Conservation (phyloP, 2,329 filamentous ascomycete species). For the Diaporthe citrichinensis region DNA sequence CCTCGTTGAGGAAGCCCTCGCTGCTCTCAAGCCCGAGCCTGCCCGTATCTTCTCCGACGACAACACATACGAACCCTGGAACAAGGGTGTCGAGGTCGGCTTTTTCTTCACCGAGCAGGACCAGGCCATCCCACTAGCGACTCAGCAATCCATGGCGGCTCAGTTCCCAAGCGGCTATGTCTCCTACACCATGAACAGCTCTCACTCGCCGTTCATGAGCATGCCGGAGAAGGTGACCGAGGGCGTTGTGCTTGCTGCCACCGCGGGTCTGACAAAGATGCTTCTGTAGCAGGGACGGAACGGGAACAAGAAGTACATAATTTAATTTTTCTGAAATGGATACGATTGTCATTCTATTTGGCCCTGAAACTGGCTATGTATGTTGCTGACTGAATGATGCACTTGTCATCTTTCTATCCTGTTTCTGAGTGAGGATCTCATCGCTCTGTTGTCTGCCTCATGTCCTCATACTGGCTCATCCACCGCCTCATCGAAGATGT, state of each 20-base stretch:
- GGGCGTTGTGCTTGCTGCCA: conserved; percentile 29
- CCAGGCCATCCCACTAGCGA: conserved; percentile 34
- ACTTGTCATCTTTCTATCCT: not conserved
- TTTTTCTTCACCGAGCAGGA: conserved; percentile 38
- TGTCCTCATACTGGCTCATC: not conserved
- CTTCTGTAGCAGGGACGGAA: not conserved
- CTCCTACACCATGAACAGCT: conserved; percentile 35
- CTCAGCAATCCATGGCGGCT: conserved; percentile 29
- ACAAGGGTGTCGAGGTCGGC: conserved; percentile 32
- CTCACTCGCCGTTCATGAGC: conserved; percentile 34
- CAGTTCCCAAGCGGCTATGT: conserved; percentile 33
- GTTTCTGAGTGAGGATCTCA: not conserved
- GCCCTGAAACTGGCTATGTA: not conserved
- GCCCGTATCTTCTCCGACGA: conserved; percentile 30
- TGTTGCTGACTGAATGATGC: not conserved
- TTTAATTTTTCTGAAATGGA: not conserved
- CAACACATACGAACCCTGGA: conserved; percentile 39
- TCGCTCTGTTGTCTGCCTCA: not conserved
- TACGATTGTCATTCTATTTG: not conserved
- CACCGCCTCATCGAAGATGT: not conserved
- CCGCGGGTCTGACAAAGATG: conserved; percentile 4
- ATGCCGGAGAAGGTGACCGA: conserved; percentile 32
- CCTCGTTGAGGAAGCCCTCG: conserved; percentile 26
- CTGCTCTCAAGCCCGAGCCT: conserved; percentile 32
- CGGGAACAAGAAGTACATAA: not conserved